A percentile compares a stretch with the other conserved stretches of the same genome.
Evolutionary conservation across 768 basidiomycete genomes (phyloP).

Genomic region (Mrakia hoshinonis): DNA sequence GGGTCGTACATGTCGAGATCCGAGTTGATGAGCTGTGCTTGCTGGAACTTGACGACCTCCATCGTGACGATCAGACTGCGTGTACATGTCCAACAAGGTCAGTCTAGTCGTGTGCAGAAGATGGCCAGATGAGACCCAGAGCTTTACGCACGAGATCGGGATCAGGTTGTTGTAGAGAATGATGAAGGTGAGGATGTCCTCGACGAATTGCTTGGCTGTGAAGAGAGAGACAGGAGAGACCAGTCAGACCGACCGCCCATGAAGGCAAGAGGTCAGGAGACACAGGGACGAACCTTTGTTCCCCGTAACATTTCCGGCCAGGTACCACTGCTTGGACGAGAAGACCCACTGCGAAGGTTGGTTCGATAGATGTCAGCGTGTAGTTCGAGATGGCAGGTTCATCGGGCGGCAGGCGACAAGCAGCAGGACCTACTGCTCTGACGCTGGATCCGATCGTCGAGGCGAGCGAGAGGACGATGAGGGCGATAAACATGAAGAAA

Average conservation of each 20-base stretch:
- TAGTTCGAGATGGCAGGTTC: too few species aligned
- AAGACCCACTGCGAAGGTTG: slow-evolving; percentile 64
- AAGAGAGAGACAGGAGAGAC: neutral
- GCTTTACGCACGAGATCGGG: slow-evolving; percentile 66
- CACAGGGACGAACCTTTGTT: slow-evolving; percentile 37
- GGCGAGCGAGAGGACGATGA: slow-evolving; percentile 77
- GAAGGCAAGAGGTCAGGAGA: slow-evolving; percentile 16
- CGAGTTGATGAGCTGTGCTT: slow-evolving; percentile 92
- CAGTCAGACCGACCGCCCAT: slow-evolving; percentile 34
- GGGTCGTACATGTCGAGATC: slow-evolving; percentile 74
- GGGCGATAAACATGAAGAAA: slow-evolving; percentile 80
- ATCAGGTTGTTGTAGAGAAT: slow-evolving; percentile 99
- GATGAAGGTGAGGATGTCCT: slow-evolving; percentile 96
- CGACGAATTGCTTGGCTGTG: slow-evolving; percentile 66
- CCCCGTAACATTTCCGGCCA: slow-evolving; percentile 47
- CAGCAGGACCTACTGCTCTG: slow-evolving; percentile 51
- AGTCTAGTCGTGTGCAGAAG: neutral
- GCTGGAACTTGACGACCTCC: slow-evolving; percentile 98
- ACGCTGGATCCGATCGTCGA: slow-evolving; percentile 90
- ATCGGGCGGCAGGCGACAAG: neutral
- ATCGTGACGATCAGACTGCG: slow-evolving; percentile 84
- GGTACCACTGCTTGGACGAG: slow-evolving; percentile 80
- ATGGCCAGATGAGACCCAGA: neutral
- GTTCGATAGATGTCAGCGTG: slow-evolving; percentile 1
- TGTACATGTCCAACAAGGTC: neutral